These are phyloP conservation scores for Boletus smithii DNA, from an alignment of 1,284 basidiomycete species.

Conservation along the genomic window DNA sequence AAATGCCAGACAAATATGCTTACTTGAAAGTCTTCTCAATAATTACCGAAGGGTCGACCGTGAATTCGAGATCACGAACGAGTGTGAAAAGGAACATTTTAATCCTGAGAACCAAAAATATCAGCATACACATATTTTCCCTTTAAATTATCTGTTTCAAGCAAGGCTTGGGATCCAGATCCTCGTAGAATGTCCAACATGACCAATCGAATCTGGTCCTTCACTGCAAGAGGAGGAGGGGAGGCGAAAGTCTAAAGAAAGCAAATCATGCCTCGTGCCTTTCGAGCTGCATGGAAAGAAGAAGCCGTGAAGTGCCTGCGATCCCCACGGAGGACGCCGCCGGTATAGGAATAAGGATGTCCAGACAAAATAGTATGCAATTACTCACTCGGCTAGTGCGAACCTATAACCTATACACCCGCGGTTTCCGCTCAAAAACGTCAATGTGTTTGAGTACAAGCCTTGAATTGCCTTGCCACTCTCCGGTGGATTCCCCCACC, in stretches of 20 bases:
- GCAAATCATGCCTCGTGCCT: slow-evolving; percentile 14
- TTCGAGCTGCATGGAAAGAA: no score
- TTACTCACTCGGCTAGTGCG: slow-evolving; percentile 62
- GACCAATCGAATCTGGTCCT: no score
- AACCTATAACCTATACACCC: slow-evolving; percentile 74
- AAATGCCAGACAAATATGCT: slow-evolving; percentile 27
- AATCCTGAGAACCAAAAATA: slow-evolving; percentile 42
- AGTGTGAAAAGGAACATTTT: slow-evolving; percentile 60
- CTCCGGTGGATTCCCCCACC: slow-evolving; percentile 48
- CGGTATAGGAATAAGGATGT: neutral
- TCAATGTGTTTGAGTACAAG: slow-evolving; percentile 60
- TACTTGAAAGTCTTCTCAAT: slow-evolving; percentile 66
- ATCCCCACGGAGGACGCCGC: slow-evolving; percentile 6
- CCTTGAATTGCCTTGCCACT: slow-evolving; percentile 50
- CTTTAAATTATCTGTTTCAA: neutral
- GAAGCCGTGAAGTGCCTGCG: neutral
- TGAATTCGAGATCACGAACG: slow-evolving; percentile 54
- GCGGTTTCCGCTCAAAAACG: slow-evolving; percentile 62
- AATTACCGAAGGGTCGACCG: slow-evolving; percentile 48
- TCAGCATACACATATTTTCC: slow-evolving; percentile 11
- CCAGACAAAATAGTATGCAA: slow-evolving; percentile 2
- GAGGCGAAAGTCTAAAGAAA: slow-evolving; percentile 23
- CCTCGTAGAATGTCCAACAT: neutral
- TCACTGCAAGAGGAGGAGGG: no score
- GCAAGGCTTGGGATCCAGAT: slow-evolving; percentile 1